Evolutionary conservation across 805 yeast species (phyloP).

Genomic region (Novakomyces olei): DNA sequence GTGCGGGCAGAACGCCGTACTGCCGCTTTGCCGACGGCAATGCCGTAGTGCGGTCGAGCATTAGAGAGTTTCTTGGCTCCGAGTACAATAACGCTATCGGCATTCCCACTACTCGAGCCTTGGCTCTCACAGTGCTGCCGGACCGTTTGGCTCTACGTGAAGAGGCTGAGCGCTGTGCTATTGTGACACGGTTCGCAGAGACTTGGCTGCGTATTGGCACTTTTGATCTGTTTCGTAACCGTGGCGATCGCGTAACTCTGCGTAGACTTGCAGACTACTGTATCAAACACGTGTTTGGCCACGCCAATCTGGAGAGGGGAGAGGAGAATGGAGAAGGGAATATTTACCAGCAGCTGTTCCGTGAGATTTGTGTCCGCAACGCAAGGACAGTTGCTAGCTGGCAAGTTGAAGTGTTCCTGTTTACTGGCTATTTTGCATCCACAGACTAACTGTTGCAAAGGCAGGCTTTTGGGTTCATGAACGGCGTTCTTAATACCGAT

Average conservation of each 20-base stretch:
- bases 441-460: too few relatives aligned
- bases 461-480: constrained; percentile 76
- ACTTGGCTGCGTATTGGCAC: constrained; percentile 76
- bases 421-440: too few relatives aligned
- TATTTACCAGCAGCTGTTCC: constrained; percentile 46
- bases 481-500: constrained; percentile 88
- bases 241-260: constrained; percentile 45
- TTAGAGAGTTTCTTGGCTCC: constrained; percentile 52
- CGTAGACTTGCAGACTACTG: constrained; percentile 47
- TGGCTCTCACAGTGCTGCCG: constrained; percentile 52
- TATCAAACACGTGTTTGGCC: constrained; percentile 36
- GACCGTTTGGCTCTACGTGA: constrained; percentile 53
- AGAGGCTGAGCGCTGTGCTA: constrained; percentile 52
- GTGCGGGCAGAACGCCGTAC: constrained; percentile 79
- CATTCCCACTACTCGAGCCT: constrained; percentile 69
- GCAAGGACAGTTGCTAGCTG: constrained; percentile 61
- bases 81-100: constrained; percentile 34
- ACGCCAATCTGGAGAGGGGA: constrained; percentile 14
- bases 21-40: constrained; percentile 94
- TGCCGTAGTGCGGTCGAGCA: constrained; percentile 70
- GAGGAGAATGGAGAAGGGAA: constrained; percentile 17
- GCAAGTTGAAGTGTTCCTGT: too few relatives aligned
- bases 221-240: constrained; percentile 59
- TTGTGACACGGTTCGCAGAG: constrained; percentile 63
- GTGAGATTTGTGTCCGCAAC: constrained; percentile 41